These are phyloP conservation scores for Albizia julibrissin DNA, from an alignment of 306 rosid genomes.

Conservation along the genomic window DNA sequence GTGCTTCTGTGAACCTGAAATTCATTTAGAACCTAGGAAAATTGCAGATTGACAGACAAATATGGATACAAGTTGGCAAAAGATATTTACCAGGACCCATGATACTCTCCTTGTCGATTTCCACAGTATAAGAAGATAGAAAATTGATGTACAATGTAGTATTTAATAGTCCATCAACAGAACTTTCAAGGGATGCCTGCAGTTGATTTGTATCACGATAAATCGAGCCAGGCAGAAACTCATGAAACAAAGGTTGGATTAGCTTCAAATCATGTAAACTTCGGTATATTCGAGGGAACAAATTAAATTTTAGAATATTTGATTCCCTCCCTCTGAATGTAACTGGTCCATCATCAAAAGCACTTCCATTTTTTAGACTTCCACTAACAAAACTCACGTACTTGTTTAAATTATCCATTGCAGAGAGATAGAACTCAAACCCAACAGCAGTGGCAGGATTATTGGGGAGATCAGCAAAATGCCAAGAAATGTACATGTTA, in stretches of 20 bases:
- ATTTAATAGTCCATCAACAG: conserved; percentile 75
- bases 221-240: conserved; percentile 88
- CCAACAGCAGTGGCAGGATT: conserved; percentile 94
- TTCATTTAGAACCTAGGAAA: neutral
- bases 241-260: conserved; percentile 90
- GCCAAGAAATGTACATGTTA: conserved; percentile 84
- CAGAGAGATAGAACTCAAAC: conserved; percentile 74
- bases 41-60: conserved; percentile 21
- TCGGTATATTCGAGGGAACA: conserved; percentile 79
- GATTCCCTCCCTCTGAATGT: conserved; percentile 80
- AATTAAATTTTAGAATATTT: conserved; percentile 74
- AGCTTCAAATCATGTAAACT: conserved; percentile 71
- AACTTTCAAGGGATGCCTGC: conserved; percentile 73
- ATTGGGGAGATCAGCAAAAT: conserved; percentile 76
- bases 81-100: conserved; percentile 83
- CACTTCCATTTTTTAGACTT: conserved; percentile 69
- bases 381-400: conserved; percentile 78
- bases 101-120: conserved; percentile 66
- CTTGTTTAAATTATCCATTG: conserved; percentile 53
- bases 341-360: conserved; percentile 70
- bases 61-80: conserved; percentile 24
- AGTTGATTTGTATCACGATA: conserved; percentile 63
- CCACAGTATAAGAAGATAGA: conserved; percentile 87
- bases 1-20: neutral
- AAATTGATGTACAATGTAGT: conserved; percentile 76